Conservation (phyloP, 306 rosid species). For the Senna tora region DNA sequence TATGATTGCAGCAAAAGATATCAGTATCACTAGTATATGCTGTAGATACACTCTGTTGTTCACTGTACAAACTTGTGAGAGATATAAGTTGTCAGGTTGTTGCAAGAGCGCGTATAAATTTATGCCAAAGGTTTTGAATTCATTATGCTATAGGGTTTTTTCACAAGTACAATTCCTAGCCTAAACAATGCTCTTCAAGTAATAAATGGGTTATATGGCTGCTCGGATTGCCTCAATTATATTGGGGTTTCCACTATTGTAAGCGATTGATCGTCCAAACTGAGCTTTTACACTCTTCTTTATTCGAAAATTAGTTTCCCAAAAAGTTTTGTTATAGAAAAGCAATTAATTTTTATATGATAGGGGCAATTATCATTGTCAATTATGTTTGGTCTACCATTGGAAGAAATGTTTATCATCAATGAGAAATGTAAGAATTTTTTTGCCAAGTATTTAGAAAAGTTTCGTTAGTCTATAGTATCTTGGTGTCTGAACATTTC, state of each 20-base stretch:
- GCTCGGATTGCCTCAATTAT: not conserved
- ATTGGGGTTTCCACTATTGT: not conserved
- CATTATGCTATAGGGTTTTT: not conserved
- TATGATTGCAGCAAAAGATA: constrained; percentile 25
- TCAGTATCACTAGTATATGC: constrained; percentile 1
- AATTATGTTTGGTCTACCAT: no score
- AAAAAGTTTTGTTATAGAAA: no score
- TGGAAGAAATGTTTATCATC: no score
- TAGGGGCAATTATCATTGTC: no score
- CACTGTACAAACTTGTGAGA: constrained; percentile 21
- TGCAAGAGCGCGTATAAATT: constrained; percentile 12
- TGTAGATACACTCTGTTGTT: constrained; percentile 16
- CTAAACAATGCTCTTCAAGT: not conserved
- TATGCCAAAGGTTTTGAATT: not conserved
- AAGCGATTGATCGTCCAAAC: not conserved
- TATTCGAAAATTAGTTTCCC: no score
- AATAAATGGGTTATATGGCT: not conserved
- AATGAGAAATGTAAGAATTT: no score
- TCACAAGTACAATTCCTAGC: not conserved
- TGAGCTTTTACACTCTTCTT: not conserved
- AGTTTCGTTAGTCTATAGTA: no score
- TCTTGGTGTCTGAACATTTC: no score
- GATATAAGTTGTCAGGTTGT: constrained; percentile 15
- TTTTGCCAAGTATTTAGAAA: no score
- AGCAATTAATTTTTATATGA: no score